Percentiles rank a stretch among this genome's conserved stretches.
Evolutionary conservation across 345 rosid species (phyloP).

Genomic region (Salix koriyanagi): DNA sequence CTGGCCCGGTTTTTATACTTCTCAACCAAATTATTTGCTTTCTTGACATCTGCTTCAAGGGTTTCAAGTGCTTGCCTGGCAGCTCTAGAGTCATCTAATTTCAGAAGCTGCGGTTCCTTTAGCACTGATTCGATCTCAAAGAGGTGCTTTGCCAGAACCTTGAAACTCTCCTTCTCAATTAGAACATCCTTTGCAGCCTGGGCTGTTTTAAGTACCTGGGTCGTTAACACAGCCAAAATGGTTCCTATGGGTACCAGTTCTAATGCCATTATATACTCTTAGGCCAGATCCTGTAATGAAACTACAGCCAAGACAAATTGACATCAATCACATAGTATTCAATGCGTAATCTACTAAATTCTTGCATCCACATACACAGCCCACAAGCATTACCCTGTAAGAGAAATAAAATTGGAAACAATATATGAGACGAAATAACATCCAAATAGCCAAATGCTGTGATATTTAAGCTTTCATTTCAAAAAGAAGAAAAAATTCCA

Average conservation of each 20-base stretch:
- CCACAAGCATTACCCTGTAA: neutral
- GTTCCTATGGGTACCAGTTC: conserved; percentile 72
- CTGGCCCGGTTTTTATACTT: conserved; percentile 52
- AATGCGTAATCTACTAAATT: neutral
- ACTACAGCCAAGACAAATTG: neutral
- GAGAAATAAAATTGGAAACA: neutral
- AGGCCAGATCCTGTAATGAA: neutral
- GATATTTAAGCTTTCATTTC: neutral
- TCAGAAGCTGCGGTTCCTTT: conserved; percentile 49
- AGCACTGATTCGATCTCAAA: conserved; percentile 64
- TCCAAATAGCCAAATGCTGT: neutral
- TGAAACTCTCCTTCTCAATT: conserved; percentile 62
- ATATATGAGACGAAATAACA: neutral
- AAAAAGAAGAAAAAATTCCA: too few relatives aligned
- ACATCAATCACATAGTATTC: neutral
- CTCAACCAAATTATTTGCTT: conserved; percentile 54
- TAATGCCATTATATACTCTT: conserved; percentile 32
- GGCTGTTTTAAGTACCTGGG: conserved; percentile 64
- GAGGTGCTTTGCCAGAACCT: conserved; percentile 55
- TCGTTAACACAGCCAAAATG: conserved; percentile 50
- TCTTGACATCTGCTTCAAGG: conserved; percentile 57
- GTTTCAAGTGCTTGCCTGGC: conserved; percentile 49
- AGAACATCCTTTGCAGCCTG: conserved; percentile 63
- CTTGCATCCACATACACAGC: neutral
- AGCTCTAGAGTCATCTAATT: conserved; percentile 53